Conservation (phyloP, 805 yeast genomes). For the Komagataella pastoris region DNA sequence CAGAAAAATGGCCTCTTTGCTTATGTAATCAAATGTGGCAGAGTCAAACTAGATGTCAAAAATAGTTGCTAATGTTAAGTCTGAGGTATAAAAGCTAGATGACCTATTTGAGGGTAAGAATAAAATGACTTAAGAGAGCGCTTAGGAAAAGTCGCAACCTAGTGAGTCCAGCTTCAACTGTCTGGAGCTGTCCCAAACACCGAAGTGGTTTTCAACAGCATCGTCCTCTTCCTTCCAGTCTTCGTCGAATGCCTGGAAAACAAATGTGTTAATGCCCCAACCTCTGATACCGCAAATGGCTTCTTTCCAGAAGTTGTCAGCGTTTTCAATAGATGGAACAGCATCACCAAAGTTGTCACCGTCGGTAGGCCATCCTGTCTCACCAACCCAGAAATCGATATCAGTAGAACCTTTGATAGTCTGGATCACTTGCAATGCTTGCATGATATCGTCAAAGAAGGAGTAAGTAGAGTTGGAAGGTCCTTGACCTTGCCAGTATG, state of each 20-base stretch:
- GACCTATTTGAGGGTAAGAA: background rate
- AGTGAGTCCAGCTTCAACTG: constrained; percentile 29
- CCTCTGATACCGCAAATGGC: constrained; percentile 89
- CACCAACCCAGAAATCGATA: constrained; percentile 89
- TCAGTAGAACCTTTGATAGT: constrained; percentile 76
- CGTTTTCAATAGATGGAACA: constrained; percentile 59
- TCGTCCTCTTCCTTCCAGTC: constrained; percentile 91
- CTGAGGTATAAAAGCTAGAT: background rate
- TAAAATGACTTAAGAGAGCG: background rate
- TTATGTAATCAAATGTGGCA: background rate
- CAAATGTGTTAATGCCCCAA: constrained; percentile 90
- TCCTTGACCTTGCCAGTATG: constrained; percentile 98
- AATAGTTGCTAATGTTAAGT: background rate
- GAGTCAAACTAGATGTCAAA: background rate
- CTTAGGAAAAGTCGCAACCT: constrained; percentile 28
- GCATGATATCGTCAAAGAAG: constrained; percentile 95
- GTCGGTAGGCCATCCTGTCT: constrained; percentile 93
- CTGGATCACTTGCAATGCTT: constrained; percentile 85
- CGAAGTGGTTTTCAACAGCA: constrained; percentile 94
- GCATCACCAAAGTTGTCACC: constrained; percentile 65
- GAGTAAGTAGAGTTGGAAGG: constrained; percentile 75
- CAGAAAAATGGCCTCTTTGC: background rate
- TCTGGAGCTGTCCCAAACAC: constrained; percentile 53
- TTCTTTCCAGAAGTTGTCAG: constrained; percentile 71
- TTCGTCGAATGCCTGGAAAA: constrained; percentile 93